Conservation (phyloP, 306 rosid genomes). For the Erythrophleum fordii region DNA sequence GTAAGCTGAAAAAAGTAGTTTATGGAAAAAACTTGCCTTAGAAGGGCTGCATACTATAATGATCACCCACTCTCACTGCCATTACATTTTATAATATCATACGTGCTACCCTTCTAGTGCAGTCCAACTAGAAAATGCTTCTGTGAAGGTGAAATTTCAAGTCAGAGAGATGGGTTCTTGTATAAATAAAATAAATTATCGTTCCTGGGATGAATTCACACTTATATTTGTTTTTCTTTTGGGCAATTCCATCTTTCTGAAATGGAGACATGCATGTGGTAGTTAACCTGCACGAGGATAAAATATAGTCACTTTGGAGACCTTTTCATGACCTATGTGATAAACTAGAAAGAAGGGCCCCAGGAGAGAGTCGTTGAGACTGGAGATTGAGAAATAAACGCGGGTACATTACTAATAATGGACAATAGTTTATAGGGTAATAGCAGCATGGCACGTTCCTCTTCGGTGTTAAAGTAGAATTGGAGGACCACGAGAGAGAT, state of each 20-base stretch:
- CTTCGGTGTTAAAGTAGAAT: too few relatives aligned
- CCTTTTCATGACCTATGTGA: not conserved
- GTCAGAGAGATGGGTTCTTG: not conserved
- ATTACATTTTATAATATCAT: not conserved
- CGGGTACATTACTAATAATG: too few relatives aligned
- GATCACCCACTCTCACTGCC: not conserved
- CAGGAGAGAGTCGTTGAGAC: conserved; percentile 7
- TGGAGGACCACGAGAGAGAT: too few relatives aligned
- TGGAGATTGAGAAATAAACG: conserved; percentile 1
- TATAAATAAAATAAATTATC: not conserved
- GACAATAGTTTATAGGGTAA: too few relatives aligned
- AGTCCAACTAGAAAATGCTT: conserved; percentile 8
- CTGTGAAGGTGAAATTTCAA: too few relatives aligned
- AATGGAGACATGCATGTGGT: not conserved
- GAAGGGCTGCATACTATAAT: not conserved
- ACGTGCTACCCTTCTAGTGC: not conserved
- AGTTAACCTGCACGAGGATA: not conserved
- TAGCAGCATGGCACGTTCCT: too few relatives aligned
- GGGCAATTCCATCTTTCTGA: not conserved
- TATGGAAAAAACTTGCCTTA: too few relatives aligned
- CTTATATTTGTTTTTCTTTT: not conserved
- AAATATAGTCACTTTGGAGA: not conserved
- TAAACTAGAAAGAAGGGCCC: not conserved
- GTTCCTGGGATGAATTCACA: not conserved
- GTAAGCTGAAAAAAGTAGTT: not conserved